Evolutionary conservation across 1,139 yeast species (phyloP).

Genomic region (Candida neerlandica): DNA sequence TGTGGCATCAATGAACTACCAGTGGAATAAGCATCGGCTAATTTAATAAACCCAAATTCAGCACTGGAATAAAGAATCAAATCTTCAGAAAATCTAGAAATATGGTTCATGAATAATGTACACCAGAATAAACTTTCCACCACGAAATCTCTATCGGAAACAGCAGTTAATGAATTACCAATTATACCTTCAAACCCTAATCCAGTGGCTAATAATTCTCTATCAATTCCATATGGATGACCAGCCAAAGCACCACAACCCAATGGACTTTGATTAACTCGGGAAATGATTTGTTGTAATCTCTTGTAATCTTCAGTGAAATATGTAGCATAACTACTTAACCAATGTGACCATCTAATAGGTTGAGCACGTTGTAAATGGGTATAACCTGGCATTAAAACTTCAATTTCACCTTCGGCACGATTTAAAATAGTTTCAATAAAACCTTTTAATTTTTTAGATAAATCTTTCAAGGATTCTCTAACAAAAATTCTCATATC

Average conservation of each 20-base stretch:
- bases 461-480: constrained; percentile 64
- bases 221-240: constrained; percentile 96
- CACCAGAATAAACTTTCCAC: constrained; percentile 98
- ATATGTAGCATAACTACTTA: constrained; percentile 91
- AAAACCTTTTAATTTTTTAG: constrained; percentile 59
- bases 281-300: constrained; percentile 72
- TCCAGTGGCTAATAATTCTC: constrained; percentile 80
- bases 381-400: constrained; percentile 97
- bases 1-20: constrained; percentile 99
- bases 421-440: constrained; percentile 70
- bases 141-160: constrained; percentile 95
- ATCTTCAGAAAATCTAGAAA: constrained; percentile 93
- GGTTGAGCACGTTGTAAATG: constrained; percentile 99
- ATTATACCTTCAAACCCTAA: constrained; percentile 82
- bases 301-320: constrained; percentile 89
- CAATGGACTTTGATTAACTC: constrained; percentile 87
- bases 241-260: constrained; percentile 99
- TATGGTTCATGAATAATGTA: constrained; percentile 91
- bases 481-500: constrained; percentile 96
- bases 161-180: constrained; percentile 94
- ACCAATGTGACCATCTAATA: constrained; percentile 98
- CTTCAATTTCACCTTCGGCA: constrained; percentile 83
- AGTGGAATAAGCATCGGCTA: constrained; percentile 97
- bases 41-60: constrained; percentile 90
- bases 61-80: constrained; percentile 94